Percentiles rank a stretch among this genome's conserved stretches.
Conservation (phyloP, 306 rosid species). For the Betula pendula region DNA sequence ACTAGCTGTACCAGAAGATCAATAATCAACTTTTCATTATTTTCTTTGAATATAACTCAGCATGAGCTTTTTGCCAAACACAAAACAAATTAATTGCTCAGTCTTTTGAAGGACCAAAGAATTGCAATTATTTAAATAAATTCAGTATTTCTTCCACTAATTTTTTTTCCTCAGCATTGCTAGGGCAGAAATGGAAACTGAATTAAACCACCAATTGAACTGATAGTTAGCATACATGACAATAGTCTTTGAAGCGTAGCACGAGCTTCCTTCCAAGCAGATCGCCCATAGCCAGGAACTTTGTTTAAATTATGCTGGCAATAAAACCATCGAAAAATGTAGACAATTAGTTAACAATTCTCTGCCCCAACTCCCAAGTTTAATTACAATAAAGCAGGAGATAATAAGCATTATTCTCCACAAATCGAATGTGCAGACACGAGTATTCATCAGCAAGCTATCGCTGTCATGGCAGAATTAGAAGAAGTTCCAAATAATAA, state of each 20-base stretch:
- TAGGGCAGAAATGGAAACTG: background rate
- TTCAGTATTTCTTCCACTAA: background rate
- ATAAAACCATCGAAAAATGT: slow-evolving; percentile 13
- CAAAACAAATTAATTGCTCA: background rate
- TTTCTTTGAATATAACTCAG: too few relatives aligned
- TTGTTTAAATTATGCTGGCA: slow-evolving; percentile 78
- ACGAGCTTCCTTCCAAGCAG: slow-evolving; percentile 98
- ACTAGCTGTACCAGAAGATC: slow-evolving; percentile 53
- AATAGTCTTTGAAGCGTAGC: slow-evolving; percentile 80
- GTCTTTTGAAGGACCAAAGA: background rate
- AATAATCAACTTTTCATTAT: too few relatives aligned
- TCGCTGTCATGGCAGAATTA: background rate
- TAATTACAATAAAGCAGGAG: slow-evolving; percentile 4
- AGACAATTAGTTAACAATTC: slow-evolving; percentile 18
- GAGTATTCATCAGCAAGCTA: background rate
- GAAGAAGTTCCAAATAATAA: background rate
- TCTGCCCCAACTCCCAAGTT: slow-evolving; percentile 2
- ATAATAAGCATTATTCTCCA: background rate
- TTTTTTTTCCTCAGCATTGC: background rate
- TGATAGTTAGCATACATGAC: slow-evolving; percentile 50
- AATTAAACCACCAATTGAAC: slow-evolving; percentile 3
- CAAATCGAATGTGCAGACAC: background rate
- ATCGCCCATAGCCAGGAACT: slow-evolving; percentile 84
- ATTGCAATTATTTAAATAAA: background rate
- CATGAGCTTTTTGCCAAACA: background rate